phyloP scores from a whole-genome alignment of 306 rosid genomes.

The Aeschynomene evenia region DNA sequence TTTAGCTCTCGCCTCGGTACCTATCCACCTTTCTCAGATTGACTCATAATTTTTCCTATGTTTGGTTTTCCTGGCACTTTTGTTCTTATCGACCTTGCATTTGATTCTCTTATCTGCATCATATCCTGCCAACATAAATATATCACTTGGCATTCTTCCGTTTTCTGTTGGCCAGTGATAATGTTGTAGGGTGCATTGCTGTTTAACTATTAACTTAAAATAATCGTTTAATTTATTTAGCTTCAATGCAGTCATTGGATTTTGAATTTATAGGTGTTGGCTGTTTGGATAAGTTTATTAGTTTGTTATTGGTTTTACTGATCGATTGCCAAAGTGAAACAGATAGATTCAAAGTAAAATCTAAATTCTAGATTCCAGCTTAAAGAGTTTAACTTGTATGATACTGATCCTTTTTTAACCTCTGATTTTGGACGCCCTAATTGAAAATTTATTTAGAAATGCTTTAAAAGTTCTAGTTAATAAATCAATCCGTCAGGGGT shows the following conservation, averaged over 20 bases:
- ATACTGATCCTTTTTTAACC: too few species aligned
- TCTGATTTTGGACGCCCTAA: too few species aligned
- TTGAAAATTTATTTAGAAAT: too few species aligned
- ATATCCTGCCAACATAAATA: background rate
- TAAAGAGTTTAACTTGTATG: too few species aligned
- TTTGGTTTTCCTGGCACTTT: conserved; percentile 20
- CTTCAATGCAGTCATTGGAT: background rate
- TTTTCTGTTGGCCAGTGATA: conserved; percentile 12
- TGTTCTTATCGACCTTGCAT: background rate
- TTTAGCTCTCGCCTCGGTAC: background rate
- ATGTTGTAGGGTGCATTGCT: conserved; percentile 21
- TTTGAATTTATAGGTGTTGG: background rate
- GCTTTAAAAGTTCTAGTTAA: too few species aligned
- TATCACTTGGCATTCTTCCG: background rate
- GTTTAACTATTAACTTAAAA: conserved; percentile 18
- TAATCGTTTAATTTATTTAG: conserved; percentile 13
- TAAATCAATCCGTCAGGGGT: too few species aligned
- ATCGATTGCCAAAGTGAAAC: too few species aligned
- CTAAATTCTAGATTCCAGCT: too few species aligned
- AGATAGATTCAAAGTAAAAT: too few species aligned
- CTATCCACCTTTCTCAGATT: conserved; percentile 27
- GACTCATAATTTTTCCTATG: conserved; percentile 32
- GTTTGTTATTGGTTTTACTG: background rate
- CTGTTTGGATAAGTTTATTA: background rate
- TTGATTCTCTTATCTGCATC: conserved; percentile 1